Base-by-base conservation (phyloP, 1,284 basidiomycete genomes). In the Anthracocystis panici-leucophaei region DNA sequence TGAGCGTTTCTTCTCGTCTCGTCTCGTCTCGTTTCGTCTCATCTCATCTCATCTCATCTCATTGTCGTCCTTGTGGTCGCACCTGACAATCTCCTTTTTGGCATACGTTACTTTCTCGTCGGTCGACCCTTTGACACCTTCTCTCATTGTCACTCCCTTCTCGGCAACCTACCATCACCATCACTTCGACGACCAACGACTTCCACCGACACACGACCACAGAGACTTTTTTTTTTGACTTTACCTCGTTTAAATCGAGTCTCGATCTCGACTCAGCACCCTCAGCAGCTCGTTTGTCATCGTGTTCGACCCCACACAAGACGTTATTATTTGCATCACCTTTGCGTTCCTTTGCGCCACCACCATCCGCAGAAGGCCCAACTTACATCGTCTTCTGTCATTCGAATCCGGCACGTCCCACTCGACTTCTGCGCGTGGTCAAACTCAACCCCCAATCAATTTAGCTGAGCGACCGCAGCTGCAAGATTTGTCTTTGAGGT, bases 201-300 rank as follows among this genome's bases (percentile, higher is more conserved):
- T 8, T 29, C 27, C 46, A 18, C 16, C 7, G 46, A 29, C 46
- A 10, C 18, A 48, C 8, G 9, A 21, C 11, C 27, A 27, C 48
- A 5, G n/a, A n/a, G n/a, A n/a, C n/a, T n/a, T 29, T 27, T 9
- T 16, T 33, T n/a, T 31, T 29, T 48, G 27, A 31, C 27, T 31
- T 21, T 10, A 27, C 27, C 48, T 38, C 9, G 11, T 21, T 27
- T 25, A 16, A 8, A 29, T 38, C 35, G 27, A 10, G 46, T 16
- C 25, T 48, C 46, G 27, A 48, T 48, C 27, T 29, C 46, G 48
- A 49, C 48, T 49, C 48, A 49, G 48, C 48, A 31, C 31, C 16
- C 23, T 27, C 23, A 14, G 23, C 44, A 27, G 23, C 16, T 12
- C 14, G 12, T 23, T 46, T 25, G 44, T 27, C 23, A 27, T 27